Evolutionary conservation across 2,329 filamentous ascomycete species (phyloP).

Genomic region (Colletotrichum tropicale): DNA sequence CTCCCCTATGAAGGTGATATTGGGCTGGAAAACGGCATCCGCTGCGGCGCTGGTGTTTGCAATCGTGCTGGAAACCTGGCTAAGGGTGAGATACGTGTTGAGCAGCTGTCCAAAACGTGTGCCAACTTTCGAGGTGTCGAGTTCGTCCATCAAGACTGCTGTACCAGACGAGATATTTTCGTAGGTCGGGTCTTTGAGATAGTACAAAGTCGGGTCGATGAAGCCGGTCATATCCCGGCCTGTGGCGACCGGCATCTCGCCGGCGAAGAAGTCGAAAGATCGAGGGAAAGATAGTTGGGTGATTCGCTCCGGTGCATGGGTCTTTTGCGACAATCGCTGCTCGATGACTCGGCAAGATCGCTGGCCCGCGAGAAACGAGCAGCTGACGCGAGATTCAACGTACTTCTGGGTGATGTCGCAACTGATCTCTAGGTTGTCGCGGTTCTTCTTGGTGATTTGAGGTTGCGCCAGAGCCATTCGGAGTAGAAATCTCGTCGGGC

Average conservation of each 20-base stretch:
- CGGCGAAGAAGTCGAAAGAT: not conserved
- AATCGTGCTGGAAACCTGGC: not conserved
- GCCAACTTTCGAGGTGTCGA: not conserved
- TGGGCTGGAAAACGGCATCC: not conserved
- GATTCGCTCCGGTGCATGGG: not conserved
- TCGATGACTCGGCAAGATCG: not conserved
- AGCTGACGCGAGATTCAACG: not conserved
- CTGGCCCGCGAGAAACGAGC: not conserved
- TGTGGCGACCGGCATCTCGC: not conserved
- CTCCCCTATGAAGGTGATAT: not conserved
- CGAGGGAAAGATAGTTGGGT: not conserved
- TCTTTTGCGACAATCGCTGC: not conserved
- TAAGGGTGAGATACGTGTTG: not conserved
- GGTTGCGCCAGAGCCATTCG: not conserved
- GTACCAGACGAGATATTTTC: not conserved
- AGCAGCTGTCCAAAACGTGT: not conserved
- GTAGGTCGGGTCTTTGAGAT: not conserved
- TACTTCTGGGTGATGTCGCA: constrained; percentile 2
- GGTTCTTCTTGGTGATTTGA: not conserved
- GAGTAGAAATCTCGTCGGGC: not conserved
- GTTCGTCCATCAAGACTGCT: not conserved
- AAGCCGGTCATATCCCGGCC: not conserved
- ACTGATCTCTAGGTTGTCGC: not conserved
- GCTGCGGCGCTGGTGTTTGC: not conserved
- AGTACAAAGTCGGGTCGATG: not conserved